Conservation (phyloP, 495 filamentous ascomycete species). For the Melanomma pulvis-pyrius region DNA sequence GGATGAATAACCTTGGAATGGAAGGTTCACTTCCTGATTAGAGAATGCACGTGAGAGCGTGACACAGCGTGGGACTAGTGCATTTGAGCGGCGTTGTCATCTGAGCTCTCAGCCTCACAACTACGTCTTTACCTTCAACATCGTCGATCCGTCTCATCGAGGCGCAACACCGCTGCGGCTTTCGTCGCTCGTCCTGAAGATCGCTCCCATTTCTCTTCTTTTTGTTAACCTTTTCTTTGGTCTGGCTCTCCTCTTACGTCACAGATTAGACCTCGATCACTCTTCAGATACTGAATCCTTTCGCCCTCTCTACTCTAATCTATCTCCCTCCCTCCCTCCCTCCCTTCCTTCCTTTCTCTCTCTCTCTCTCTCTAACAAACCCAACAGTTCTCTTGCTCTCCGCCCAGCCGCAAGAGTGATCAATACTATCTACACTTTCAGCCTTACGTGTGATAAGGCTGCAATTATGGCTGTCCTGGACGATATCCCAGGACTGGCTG, state of each 20-base stretch:
- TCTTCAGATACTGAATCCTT: too few species aligned
- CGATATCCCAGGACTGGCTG: slow-evolving; percentile 9
- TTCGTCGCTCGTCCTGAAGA: background rate
- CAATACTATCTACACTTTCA: background rate
- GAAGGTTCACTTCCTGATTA: too few species aligned
- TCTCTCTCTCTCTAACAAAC: background rate
- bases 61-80: too few species aligned
- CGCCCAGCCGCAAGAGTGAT: background rate
- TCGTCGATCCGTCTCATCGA: too few species aligned
- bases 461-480: slow-evolving; percentile 27
- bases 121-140: too few species aligned
- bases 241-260: too few species aligned
- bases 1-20: too few species aligned
- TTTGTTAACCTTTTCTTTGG: background rate
- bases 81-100: too few species aligned
- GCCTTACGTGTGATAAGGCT: background rate
- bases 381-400: background rate
- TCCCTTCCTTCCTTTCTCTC: background rate
- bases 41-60: too few species aligned
- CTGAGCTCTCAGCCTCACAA: too few species aligned
- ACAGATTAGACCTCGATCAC: too few species aligned
- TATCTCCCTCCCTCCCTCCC: background rate
- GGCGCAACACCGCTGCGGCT: background rate
- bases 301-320: too few species aligned
- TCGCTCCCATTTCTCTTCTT: background rate